These are phyloP conservation scores for Croton setiger DNA, from an alignment of 441 rosid genomes.

Conservation along the genomic window DNA sequence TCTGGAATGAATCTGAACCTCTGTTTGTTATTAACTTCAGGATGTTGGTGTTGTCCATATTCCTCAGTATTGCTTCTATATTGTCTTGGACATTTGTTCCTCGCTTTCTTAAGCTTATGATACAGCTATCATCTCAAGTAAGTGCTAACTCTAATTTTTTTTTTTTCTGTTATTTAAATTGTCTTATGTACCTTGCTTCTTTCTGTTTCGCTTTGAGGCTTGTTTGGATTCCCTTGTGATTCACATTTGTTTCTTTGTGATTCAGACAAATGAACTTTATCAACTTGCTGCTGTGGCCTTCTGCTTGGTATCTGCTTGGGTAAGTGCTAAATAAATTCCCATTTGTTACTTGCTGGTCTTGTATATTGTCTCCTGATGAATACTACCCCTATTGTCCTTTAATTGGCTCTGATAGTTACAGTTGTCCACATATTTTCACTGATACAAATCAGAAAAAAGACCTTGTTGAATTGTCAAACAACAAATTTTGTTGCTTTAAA, in stretches of 20 bases:
- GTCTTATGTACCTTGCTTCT: conserved; percentile 10
- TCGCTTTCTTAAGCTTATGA: conserved; percentile 91
- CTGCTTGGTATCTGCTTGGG: conserved; percentile 99
- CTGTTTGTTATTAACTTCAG: conserved; percentile 38
- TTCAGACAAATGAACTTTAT: conserved; percentile 94
- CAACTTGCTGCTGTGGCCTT: conserved; percentile 98
- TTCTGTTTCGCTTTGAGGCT: neutral
- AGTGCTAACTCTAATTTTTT: conserved; percentile 18
- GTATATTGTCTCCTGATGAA: conserved; percentile 10
- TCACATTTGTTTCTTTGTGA: conserved; percentile 17
- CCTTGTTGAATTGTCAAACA: neutral
- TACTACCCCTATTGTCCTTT: neutral
- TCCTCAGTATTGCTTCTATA: conserved; percentile 67
- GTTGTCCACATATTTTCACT: neutral
- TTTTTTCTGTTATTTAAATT: neutral
- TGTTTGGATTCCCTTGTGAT: conserved; percentile 6
- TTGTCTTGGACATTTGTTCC: conserved; percentile 96
- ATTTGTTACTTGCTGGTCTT: neutral
- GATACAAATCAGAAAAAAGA: neutral
- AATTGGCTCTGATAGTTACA: neutral
- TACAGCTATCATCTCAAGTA: conserved; percentile 94
- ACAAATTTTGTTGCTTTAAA: neutral
- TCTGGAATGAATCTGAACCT: conserved; percentile 14
- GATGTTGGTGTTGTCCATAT: conserved; percentile 70
- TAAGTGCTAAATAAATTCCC: conserved; percentile 35